A percentile compares a stretch with the other conserved stretches of the same genome.
phyloP scores from a whole-genome alignment of 2,329 filamentous ascomycete genomes.

The Colletotrichum australisinense region DNA sequence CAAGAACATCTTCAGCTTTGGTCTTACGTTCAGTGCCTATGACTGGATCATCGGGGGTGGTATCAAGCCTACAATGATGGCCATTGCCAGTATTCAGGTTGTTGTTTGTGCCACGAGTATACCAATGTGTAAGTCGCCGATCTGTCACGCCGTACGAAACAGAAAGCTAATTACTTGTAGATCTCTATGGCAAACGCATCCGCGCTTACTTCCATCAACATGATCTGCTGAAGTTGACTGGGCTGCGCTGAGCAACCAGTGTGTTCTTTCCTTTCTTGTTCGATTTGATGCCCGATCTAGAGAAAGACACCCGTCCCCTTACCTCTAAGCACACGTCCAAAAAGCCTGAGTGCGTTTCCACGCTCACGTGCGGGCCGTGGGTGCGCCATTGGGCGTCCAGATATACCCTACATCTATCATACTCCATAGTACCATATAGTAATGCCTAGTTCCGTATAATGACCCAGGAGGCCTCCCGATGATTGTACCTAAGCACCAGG shows the following conservation, averaged over 20 bases:
- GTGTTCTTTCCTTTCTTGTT: neutral
- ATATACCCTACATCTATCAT: neutral
- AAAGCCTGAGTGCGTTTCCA: neutral
- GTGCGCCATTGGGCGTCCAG: too few relatives aligned
- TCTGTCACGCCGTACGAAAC: neutral
- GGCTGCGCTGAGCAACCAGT: conserved; percentile 42
- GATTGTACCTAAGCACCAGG: neutral
- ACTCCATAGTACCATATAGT: neutral
- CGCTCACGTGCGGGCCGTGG: neutral
- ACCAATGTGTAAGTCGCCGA: conserved; percentile 76
- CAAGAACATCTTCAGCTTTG: conserved; percentile 94
- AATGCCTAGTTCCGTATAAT: neutral
- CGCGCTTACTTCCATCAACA: conserved; percentile 81
- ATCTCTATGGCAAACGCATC: conserved; percentile 82
- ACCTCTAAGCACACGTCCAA: neutral
- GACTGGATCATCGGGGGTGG: conserved; percentile 80
- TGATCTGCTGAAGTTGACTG: conserved; percentile 70
- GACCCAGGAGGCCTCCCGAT: neutral
- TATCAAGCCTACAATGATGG: conserved; percentile 72
- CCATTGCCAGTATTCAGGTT: conserved; percentile 81
- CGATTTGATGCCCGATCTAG: neutral
- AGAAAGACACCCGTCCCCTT: neutral
- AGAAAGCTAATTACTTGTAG: conserved; percentile 52
- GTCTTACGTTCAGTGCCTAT: conserved; percentile 85
- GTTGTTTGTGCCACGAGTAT: conserved; percentile 80